Evolutionary conservation across 306 rosid species (phyloP).

Genomic region (Acacia melanoxylon): DNA sequence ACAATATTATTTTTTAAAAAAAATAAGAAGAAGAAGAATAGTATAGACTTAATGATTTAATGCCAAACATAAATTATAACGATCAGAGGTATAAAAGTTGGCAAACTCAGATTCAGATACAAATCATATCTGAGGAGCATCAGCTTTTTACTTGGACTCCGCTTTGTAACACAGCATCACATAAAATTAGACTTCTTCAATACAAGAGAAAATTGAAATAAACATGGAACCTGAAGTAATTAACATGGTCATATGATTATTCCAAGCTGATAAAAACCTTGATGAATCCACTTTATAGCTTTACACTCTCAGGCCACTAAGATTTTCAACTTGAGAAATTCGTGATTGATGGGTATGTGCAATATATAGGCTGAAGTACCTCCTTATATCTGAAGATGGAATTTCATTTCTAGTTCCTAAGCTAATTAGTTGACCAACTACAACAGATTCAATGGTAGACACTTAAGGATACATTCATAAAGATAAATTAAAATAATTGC

Average conservation of each 20-base stretch:
- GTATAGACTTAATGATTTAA: neutral
- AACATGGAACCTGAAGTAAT: neutral
- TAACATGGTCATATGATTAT: neutral
- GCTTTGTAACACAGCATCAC: neutral
- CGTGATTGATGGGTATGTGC: neutral
- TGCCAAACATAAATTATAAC: neutral
- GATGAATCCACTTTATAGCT: neutral
- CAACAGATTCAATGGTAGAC: conserved; percentile 19
- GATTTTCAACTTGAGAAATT: conserved; percentile 1
- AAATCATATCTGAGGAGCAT: neutral
- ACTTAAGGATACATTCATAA: neutral
- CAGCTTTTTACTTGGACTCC: neutral
- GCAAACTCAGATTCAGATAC: neutral
- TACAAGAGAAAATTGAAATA: neutral
- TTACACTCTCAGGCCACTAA: neutral
- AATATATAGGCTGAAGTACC: neutral
- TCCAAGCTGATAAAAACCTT: neutral
- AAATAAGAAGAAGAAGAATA: neutral
- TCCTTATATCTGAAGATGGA: neutral
- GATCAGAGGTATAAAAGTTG: neutral
- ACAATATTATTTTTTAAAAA: neutral
- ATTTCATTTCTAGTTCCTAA: neutral
- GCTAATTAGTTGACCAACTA: neutral
- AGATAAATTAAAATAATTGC: neutral
- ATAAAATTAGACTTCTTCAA: neutral